phyloP scores from a whole-genome alignment of 768 basidiomycete species.

The Dacryopinax spathularia region DNA sequence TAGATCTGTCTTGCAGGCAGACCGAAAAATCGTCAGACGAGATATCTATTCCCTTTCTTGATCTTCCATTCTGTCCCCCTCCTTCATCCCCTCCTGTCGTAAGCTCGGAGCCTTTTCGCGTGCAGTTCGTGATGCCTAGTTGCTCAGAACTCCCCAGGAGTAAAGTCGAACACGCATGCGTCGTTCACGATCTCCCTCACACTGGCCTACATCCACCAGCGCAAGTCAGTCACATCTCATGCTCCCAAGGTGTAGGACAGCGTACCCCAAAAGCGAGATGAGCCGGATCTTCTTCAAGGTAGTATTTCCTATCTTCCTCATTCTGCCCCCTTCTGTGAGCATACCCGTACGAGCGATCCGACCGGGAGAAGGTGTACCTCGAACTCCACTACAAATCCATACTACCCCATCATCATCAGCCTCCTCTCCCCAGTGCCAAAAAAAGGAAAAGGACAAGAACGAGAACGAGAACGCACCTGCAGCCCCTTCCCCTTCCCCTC shows the following conservation, averaged over 20 bases:
- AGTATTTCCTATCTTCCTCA: not conserved
- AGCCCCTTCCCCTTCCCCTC: not conserved
- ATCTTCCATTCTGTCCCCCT: not conserved
- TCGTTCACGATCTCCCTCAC: not conserved
- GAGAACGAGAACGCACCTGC: not conserved
- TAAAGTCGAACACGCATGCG: not conserved
- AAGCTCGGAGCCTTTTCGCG: not conserved
- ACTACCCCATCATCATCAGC: not conserved
- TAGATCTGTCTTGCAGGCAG: no score
- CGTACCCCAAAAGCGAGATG: not conserved
- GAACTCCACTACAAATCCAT: not conserved
- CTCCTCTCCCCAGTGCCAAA: not conserved
- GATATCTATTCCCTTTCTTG: no score
- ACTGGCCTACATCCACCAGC: not conserved
- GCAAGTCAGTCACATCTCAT: not conserved
- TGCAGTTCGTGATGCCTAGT: not conserved
- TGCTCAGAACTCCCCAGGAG: not conserved
- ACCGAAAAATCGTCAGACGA: no score
- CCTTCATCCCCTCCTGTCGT: not conserved
- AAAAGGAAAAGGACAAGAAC: not conserved
- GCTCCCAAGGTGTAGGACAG: not conserved
- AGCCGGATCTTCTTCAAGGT: not conserved
- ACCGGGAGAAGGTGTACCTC: not conserved
- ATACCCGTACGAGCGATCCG: not conserved
- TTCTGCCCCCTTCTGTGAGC: not conserved